phyloP scores from a whole-genome alignment of 768 basidiomycete genomes.

The Xerocomus spinulosus region DNA sequence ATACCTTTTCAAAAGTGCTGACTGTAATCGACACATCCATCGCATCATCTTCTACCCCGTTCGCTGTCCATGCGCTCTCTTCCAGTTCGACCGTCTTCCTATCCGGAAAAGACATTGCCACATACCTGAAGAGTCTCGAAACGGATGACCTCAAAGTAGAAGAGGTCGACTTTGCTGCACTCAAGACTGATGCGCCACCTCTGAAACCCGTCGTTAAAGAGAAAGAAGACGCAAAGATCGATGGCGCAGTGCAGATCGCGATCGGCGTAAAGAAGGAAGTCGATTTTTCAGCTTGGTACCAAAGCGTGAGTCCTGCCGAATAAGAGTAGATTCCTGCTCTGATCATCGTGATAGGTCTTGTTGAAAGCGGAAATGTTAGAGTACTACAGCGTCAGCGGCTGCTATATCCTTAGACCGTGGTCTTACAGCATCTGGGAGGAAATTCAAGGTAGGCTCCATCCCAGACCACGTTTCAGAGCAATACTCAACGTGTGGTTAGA shows the following conservation, averaged over 20 bases:
- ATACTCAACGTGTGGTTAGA: slow-evolving; percentile 38
- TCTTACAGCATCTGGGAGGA: slow-evolving; percentile 96
- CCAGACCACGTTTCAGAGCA: not conserved
- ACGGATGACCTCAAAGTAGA: slow-evolving; percentile 60
- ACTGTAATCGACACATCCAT: slow-evolving; percentile 79
- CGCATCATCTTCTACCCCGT: slow-evolving; percentile 54
- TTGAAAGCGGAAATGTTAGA: slow-evolving; percentile 99
- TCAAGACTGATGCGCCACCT: slow-evolving; percentile 46
- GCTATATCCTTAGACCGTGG: slow-evolving; percentile 98
- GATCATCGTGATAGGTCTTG: slow-evolving; percentile 60
- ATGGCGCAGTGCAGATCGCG: slow-evolving; percentile 87
- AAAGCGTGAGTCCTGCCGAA: slow-evolving; percentile 54
- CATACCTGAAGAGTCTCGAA: slow-evolving; percentile 70
- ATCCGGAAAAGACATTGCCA: slow-evolving; percentile 66
- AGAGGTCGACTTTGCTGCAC: slow-evolving; percentile 65
- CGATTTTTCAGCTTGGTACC: slow-evolving; percentile 93
- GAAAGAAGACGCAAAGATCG: slow-evolving; percentile 75
- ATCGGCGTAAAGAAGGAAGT: slow-evolving; percentile 95
- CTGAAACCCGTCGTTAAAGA: slow-evolving; percentile 43
- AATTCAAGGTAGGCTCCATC: slow-evolving; percentile 66
- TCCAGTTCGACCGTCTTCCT: slow-evolving; percentile 73
- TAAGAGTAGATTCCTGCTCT: slow-evolving; percentile 1
- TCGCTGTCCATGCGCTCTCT: slow-evolving; percentile 74
- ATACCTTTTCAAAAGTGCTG: slow-evolving; percentile 64
- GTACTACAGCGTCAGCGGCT: slow-evolving; percentile 97